phyloP scores from a whole-genome alignment of 179 eudicot genomes.

The Pouteria campechiana region DNA sequence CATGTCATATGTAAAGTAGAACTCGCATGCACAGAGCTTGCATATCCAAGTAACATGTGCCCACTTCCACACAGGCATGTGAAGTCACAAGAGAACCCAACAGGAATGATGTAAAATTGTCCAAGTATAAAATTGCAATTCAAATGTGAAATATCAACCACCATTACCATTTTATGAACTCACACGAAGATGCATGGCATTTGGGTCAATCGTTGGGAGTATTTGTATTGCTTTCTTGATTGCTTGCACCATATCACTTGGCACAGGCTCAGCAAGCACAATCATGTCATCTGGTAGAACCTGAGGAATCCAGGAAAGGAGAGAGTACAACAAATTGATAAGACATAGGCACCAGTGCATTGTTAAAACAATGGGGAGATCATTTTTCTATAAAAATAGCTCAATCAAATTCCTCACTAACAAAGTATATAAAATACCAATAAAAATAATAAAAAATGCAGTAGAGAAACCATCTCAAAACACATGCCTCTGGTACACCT shows the following conservation, averaged over 20 bases:
- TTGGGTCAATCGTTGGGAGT: constrained; percentile 84
- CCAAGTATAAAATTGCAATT: too few relatives aligned
- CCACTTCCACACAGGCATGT: too few relatives aligned
- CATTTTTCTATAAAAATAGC: too few relatives aligned
- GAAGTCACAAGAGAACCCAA: too few relatives aligned
- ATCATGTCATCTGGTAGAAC: constrained; percentile 97
- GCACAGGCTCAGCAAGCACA: constrained; percentile 92
- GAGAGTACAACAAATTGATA: constrained; percentile 2
- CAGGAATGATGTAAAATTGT: too few relatives aligned
- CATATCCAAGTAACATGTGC: too few relatives aligned
- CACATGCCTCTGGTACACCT: constrained; percentile 92
- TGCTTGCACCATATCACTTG: constrained; percentile 69
- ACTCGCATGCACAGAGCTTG: too few relatives aligned
- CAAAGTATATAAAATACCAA: too few relatives aligned
- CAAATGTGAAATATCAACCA: background rate
- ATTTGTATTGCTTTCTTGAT: constrained; percentile 67
- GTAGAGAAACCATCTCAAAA: background rate
- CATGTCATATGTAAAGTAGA: too few relatives aligned
- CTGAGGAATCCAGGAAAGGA: constrained; percentile 19
- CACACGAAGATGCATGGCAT: constrained; percentile 84
- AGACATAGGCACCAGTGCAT: background rate
- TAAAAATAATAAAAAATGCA: too few relatives aligned
- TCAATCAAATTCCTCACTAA: too few relatives aligned
- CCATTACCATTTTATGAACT: constrained; percentile 13
- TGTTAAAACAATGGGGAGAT: background rate